These are phyloP conservation scores for Pseudopithomyces maydicus DNA, from an alignment of 2,329 filamentous ascomycete genomes.

Conservation along the genomic window DNA sequence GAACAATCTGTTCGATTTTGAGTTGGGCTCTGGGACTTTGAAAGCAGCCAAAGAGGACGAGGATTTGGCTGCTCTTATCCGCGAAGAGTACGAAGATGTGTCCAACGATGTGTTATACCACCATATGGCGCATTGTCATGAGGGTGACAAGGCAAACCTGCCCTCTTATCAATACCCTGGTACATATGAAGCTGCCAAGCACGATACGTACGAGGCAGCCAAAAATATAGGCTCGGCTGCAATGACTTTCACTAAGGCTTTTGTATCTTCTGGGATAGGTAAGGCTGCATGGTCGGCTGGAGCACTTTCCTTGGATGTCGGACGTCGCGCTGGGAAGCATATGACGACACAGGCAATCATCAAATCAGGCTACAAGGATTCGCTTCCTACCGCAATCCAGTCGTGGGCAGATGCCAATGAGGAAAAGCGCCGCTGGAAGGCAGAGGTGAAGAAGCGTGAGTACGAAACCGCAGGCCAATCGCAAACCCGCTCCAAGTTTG, in stretches of 20 bases:
- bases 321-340: conserved; percentile 8
- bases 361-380: not conserved
- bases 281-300: conserved; percentile 21
- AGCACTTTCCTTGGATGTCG: conserved; percentile 9
- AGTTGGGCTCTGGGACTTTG: not conserved
- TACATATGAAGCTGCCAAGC: conserved; percentile 20
- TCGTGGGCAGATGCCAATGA: conserved; percentile 14
- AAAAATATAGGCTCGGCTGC: conserved; percentile 15
- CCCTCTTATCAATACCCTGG: conserved; percentile 19
- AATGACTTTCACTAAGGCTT: conserved; percentile 11
- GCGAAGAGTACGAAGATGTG: not conserved
- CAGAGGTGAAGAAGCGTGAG: conserved; percentile 10
- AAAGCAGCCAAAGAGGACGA: not conserved
- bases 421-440: not conserved
- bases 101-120: not conserved
- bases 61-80: not conserved
- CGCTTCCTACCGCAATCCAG: conserved; percentile 6
- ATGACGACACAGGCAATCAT: conserved; percentile 7
- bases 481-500: not conserved
- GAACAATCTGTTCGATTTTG: not conserved
- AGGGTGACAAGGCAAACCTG: not conserved
- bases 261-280: conserved; percentile 13
- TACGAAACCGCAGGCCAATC: not conserved
- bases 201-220: conserved; percentile 16
- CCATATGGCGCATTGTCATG: not conserved